Evolutionary conservation across 495 filamentous ascomycete species (phyloP), one percentile per base, ranked within the genome.

Genomic region (Penicillium samsonianum): DNA sequence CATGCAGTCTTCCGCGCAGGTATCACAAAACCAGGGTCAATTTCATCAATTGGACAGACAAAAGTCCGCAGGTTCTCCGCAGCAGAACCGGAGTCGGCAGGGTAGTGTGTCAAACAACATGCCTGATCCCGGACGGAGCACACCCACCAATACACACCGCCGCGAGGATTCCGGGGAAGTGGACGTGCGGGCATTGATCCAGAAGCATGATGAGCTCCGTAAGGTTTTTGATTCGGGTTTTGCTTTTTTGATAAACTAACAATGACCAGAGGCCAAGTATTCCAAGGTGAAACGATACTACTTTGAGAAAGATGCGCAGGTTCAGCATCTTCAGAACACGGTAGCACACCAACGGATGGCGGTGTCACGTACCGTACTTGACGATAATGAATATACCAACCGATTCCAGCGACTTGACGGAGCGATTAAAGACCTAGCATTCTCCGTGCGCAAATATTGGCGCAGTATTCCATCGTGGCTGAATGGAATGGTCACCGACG

Each of bases 261-360:
- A 47, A 65, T 31, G 26, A 58, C 30, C 65, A 97, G 92, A 90
- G 69, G 84, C 83, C 60, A 98, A 98, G 78, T 98, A 98, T 68
- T 91, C 91, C 73, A 97, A 97, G 70, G 94, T 98, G 49, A 98
- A 98, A 77, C 84, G 90, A 31, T 88, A 96, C 60, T 98, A 97
- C 68, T 98, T 98, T 68, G 94, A 98, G 55, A 91, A 92, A 63
- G 92, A 95, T 65, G 78, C 87, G 45, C 93, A 98, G 68, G 90
- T 98, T 11, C 91, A 97, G 68, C 88, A 92, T 65, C 84, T 98
- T 11, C 94, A 98, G 73, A 98, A 98, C 69, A 93, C 90, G 5
- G 84, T 98, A 44, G 94, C 95, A 33, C 90, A 97, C 70, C 95
- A 98, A 71, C 85, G 94, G 50, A 87, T 98, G 69, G 91, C 93